Evolutionary conservation across 257 asterid genomes (phyloP), one percentile per base, ranked within the genome.

Genomic region (Solanum etuberosum): DNA sequence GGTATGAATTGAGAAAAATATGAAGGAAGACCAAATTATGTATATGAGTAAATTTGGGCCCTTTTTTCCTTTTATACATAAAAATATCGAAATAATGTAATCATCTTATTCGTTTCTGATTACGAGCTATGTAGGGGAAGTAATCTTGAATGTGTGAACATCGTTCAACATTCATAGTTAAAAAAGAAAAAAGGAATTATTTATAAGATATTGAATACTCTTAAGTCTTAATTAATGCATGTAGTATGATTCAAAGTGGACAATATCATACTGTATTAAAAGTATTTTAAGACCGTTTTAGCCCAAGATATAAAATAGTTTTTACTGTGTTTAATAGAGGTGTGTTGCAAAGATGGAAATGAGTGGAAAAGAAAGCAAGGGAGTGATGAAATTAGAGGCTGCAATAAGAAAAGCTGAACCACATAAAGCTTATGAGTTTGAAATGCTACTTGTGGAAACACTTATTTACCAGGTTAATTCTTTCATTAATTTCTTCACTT

Each of bases 361-460:
- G 87, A 40, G 80, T 65, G 87, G 87, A 70, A 84, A 84, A 84
- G 87, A 84, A 46, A 31, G 23, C 6, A 2, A 25, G 15, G 87
- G 81, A 32, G 42, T 65, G 81, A 31, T 3, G 31, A 84, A 21
- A 65, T 37, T 84, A 51, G 63, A 42, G 29, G 5, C 1, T 65
- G 81, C 87, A 65, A 9, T 40, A 31, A 84, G 1, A 10, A n/a
- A 63, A 27, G 81, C 81, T 27, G 27, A 67, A 15, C 43, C 80
- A 40, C 87, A 84, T 65, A 61, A 84, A 84, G 87, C 87, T 65
- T 84, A 84, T 84, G 87, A 84, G 5, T 65, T 84, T 27, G 81
- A 84, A n/a, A 84, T 84, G 87, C 23, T 65, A 43, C 65, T 84
- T 27, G 87, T 65, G 6, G 81, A 84, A 84, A 37, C 77, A 12